Evolutionary conservation across 148 eudicot species (phyloP).

Genomic region (Chenopodium formosanum): DNA sequence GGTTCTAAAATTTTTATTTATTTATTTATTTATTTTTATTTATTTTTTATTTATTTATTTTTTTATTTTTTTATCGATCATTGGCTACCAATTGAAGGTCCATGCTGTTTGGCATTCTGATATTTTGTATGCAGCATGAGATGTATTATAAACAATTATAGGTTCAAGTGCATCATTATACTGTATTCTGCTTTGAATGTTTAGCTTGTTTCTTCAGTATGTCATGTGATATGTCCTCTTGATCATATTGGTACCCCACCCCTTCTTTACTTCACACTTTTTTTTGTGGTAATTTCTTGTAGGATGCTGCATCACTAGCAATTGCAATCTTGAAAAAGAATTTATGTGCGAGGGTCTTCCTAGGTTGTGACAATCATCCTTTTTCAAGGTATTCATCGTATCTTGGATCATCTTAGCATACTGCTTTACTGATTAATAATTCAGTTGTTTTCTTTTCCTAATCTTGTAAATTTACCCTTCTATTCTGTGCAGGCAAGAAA

Average conservation of each 20-base stretch:
- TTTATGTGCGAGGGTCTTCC: conserved; percentile 48
- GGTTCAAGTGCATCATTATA: background rate
- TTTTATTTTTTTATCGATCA: background rate
- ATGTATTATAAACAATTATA: background rate
- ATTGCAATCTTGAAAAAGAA: conserved; percentile 71
- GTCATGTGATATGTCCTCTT: background rate
- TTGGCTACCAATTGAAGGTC: background rate
- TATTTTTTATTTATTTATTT: background rate
- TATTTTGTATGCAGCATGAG: background rate
- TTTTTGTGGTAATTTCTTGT: background rate
- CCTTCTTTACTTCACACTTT: background rate
- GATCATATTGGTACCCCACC: background rate
- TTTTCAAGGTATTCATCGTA: conserved; percentile 56
- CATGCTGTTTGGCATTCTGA: background rate
- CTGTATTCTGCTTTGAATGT: background rate
- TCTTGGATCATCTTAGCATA: background rate
- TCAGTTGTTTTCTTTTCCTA: background rate
- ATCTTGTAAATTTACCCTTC: background rate
- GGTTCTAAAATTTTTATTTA: background rate
- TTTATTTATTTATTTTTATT: background rate
- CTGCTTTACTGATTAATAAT: background rate
- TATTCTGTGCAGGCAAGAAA: conserved; percentile 60
- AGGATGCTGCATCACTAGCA: conserved; percentile 88
- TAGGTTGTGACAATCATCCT: conserved; percentile 94
- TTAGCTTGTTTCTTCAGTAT: background rate